Evolutionary conservation across 2,329 filamentous ascomycete species (phyloP).

Genomic region (Fusarium camptoceras): DNA sequence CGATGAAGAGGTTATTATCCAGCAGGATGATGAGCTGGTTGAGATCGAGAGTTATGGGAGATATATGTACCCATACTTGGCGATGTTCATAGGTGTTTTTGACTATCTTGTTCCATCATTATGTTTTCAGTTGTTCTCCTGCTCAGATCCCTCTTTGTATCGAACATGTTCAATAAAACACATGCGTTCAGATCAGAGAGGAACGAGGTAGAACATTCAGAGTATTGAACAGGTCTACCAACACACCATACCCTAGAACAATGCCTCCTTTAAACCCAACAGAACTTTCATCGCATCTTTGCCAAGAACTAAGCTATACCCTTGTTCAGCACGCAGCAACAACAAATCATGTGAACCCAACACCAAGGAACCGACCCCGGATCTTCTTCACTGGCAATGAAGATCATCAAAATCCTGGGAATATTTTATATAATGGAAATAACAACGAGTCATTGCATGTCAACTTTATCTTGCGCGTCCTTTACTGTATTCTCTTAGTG

Average conservation of each 20-base stretch:
- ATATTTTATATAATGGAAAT: neutral
- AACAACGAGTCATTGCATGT: conserved; percentile 1
- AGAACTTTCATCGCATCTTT: too few relatives aligned
- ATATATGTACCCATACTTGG: neutral
- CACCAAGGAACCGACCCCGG: neutral
- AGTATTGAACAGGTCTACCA: neutral
- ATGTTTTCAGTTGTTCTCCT: neutral
- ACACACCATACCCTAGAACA: neutral
- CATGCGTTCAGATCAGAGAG: neutral
- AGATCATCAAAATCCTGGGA: conserved; percentile 3
- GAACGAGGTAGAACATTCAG: neutral
- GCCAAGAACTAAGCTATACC: neutral
- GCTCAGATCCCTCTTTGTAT: neutral
- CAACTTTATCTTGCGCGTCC: neutral
- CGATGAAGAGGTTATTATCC: neutral
- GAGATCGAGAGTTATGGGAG: accelerated
- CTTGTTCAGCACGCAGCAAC: neutral
- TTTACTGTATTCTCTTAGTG: neutral
- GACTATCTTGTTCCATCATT: neutral
- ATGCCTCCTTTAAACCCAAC: neutral
- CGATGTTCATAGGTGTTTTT: neutral
- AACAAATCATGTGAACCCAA: neutral
- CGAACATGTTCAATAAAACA: neutral
- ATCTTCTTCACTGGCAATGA: conserved; percentile 9
- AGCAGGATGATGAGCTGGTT: neutral